Percentiles rank a stretch among this genome's conserved stretches.
Conservation (phyloP, 352 stramenopile species). For the Globisporangium sylvaticum region DNA sequence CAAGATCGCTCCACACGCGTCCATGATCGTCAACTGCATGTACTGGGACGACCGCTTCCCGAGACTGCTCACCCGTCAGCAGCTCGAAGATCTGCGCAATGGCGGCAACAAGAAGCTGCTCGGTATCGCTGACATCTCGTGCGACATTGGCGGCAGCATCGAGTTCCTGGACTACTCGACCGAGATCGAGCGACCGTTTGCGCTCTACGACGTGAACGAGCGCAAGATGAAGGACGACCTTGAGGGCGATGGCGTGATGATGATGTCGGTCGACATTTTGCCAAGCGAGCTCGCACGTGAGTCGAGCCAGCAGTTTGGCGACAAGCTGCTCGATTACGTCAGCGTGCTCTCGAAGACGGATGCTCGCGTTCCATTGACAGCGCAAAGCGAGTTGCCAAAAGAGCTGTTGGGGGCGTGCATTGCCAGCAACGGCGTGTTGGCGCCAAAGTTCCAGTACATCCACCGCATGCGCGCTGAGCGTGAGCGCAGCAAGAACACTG, state of each 20-base stretch:
- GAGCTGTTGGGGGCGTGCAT: constrained; percentile 90
- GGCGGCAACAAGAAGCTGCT: constrained; percentile 81
- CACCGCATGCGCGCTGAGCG: constrained; percentile 85
- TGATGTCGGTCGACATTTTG: constrained; percentile 95
- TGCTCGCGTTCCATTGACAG: constrained; percentile 43
- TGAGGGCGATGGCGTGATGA: constrained; percentile 81
- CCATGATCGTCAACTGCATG: constrained; percentile 94
- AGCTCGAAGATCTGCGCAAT: constrained; percentile 74
- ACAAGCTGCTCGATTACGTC: constrained; percentile 89
- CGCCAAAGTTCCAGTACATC: constrained; percentile 90
- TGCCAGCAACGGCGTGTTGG: constrained; percentile 82
- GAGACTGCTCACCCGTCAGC: constrained; percentile 88
- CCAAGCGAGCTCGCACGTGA: constrained; percentile 93
- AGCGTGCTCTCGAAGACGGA: constrained; percentile 50
- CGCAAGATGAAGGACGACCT: constrained; percentile 69
- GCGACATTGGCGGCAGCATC: constrained; percentile 91
- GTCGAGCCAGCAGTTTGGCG: constrained; percentile 93
- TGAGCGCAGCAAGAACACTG: constrained; percentile 61
- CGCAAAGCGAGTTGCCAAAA: constrained; percentile 55
- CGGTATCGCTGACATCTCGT: constrained; percentile 94
- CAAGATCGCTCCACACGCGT: constrained; percentile 86
- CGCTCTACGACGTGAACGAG: constrained; percentile 82
- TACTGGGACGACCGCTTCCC: constrained; percentile 96
- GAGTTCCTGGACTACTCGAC: constrained; percentile 93
- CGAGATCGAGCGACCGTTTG: constrained; percentile 94